Base-by-base conservation (phyloP, 192 early-diverging fungal genomes). In the Coemansia sp. region DNA sequence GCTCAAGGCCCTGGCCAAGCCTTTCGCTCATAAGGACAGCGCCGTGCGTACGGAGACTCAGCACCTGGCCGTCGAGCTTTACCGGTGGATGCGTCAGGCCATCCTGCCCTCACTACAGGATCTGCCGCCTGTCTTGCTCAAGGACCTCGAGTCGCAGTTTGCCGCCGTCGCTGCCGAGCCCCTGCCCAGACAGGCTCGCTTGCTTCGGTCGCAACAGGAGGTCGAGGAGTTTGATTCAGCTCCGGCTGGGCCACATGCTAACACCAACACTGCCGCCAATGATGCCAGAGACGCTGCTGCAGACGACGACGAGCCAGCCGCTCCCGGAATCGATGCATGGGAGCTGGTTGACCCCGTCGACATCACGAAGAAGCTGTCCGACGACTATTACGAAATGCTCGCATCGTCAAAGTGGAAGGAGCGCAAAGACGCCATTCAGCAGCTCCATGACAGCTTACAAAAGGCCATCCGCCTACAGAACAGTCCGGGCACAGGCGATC, bases 1-100 rank as follows among this genome's bases (percentile, higher is more conserved):
- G 34, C 59, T 97, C 34, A 98, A 98, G 73, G 82, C 86, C 10
- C 73, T 99, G 33, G 84, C 93, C 33, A 93, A 95, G 72, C 83
- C 97, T 33, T 98, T 99, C 84, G 91, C 91, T 40, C 96, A 98
- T 71, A 89, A 89, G 34, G 98, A 99, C 72, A 96, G 95, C 61
- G 89, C 84, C 54, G 97, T 99, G 14, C 87, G 98, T 50, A 85
- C 85, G 14, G 98, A 99, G 85, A 92, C 93, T 6, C 78, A 85
- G 77, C 69, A 70, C 13, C 75, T 98, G 53, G 85, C 91, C 0
- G 79, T 96, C 42, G 97, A 98, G 82, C 72, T 99, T 61, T 98
- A 95, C 70, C 87, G 92, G 44, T 99, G 95, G 94, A 87, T 99
- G 59, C 91, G 94, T 21, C 84, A 87, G 41, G 95, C 94, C 2